Evolutionary conservation across 2,329 filamentous ascomycete species (phyloP).

Genomic region (Exophiala bonariae): DNA sequence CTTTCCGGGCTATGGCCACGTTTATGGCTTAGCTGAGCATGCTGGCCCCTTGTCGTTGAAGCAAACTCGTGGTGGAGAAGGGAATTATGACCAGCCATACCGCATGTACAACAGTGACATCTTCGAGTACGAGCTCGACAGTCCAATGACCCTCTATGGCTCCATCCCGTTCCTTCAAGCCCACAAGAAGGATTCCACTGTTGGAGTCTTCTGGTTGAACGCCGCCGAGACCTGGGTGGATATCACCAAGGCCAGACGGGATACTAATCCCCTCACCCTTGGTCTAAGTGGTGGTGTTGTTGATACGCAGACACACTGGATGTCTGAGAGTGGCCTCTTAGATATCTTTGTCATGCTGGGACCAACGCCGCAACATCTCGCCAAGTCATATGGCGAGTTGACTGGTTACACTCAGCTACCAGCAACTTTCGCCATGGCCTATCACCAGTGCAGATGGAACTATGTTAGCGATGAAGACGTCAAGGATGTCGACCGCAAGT

Average conservation of each 20-base stretch:
- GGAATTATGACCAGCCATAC: conserved; percentile 86
- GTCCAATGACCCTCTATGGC: conserved; percentile 98
- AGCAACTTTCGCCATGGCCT: conserved; percentile 86
- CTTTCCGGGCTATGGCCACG: conserved; percentile 87
- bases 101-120: conserved; percentile 95
- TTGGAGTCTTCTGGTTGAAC: conserved; percentile 97
- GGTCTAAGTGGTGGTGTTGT: conserved; percentile 66
- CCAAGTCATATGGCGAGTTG: conserved; percentile 79
- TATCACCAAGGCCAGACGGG: conserved; percentile 75
- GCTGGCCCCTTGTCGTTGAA: conserved; percentile 83
- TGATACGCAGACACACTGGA: conserved; percentile 91
- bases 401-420: conserved; percentile 91
- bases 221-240: conserved; percentile 97
- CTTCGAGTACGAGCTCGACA: conserved; percentile 96
- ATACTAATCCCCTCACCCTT: conserved; percentile 74
- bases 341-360: conserved; percentile 96
- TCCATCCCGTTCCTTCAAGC: conserved; percentile 97
- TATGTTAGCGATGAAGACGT: conserved; percentile 97
- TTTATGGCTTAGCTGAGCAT: conserved; percentile 93
- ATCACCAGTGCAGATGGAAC: conserved; percentile 99
- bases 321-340: conserved; percentile 85
- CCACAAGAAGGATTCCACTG: conserved; percentile 87
- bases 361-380: conserved; percentile 78
- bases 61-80: conserved; percentile 81
- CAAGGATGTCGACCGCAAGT: conserved; percentile 91